These are phyloP conservation scores for Orbilia oligospora DNA, from an alignment of 2,329 filamentous ascomycete species.

Conservation along the genomic window DNA sequence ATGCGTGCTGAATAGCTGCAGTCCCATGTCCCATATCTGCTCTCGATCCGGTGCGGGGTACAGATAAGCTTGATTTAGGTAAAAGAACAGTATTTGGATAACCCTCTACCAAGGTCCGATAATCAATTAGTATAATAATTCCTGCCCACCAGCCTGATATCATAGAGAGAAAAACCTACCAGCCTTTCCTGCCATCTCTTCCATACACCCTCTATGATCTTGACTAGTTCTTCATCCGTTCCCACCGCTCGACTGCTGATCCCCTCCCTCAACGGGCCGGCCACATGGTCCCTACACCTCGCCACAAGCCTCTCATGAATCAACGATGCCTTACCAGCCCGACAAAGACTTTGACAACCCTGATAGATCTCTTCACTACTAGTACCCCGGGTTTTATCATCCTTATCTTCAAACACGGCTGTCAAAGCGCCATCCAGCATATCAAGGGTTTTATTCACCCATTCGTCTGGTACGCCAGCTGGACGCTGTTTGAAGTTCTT, in stretches of 20 bases:
- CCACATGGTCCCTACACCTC: conserved; percentile 77
- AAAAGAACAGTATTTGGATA: conserved; percentile 91
- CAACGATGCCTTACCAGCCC: conserved; percentile 79
- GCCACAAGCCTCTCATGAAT: conserved; percentile 77
- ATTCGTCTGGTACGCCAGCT: conserved; percentile 79
- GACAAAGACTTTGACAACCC: conserved; percentile 91
- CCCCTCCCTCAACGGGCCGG: conserved; percentile 72
- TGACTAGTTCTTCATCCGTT: conserved; percentile 76
- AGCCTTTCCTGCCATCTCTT: conserved; percentile 82
- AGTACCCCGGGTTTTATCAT: conserved; percentile 73
- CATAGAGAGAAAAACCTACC: conserved; percentile 69
- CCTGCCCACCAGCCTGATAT: not conserved
- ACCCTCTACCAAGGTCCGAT: conserved; percentile 72
- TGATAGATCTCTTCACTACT: conserved; percentile 92
- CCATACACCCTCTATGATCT: conserved; percentile 77
- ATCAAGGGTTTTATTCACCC: conserved; percentile 81
- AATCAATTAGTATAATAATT: conserved; percentile 29
- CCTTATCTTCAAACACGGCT: conserved; percentile 77
- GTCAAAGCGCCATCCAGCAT: conserved; percentile 81
- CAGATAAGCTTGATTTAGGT: conserved; percentile 90
- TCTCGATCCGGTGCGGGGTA: conserved; percentile 76
- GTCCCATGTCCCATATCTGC: conserved; percentile 85
- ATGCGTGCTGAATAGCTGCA: conserved; percentile 79
- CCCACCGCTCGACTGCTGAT: conserved; percentile 71
- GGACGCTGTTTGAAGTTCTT: conserved; percentile 84